phyloP scores from a whole-genome alignment of 805 yeast species.

The Kuraishia ogatae region DNA sequence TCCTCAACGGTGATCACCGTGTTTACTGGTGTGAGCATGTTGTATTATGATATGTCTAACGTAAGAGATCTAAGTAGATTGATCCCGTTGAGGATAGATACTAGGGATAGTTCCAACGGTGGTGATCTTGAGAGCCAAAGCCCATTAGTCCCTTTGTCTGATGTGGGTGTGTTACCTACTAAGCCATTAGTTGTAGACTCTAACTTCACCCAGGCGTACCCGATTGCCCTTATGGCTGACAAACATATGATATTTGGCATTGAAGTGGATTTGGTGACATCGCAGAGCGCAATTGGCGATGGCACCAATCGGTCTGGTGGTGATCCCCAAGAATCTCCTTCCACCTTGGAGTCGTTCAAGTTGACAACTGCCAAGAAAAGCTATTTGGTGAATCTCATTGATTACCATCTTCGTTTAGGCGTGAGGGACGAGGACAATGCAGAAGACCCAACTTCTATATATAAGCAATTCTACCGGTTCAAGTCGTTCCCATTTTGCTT shows the following conservation, averaged over 20 bases:
- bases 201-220: constrained; percentile 33
- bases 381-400: constrained; percentile 36
- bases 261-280: constrained; percentile 29
- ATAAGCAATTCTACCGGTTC: constrained; percentile 26
- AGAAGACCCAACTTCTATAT: constrained; percentile 9
- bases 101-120: constrained; percentile 2
- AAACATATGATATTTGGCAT: constrained; percentile 41
- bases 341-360: constrained; percentile 11
- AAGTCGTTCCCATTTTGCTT: constrained; percentile 38
- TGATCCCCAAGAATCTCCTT: background rate
- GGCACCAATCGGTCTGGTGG: background rate
- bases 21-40: constrained; percentile 24
- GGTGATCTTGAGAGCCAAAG: background rate
- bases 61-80: constrained; percentile 14
- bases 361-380: constrained; percentile 29
- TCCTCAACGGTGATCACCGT: constrained; percentile 15
- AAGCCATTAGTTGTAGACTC: constrained; percentile 12
- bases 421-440: background rate
- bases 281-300: constrained; percentile 3
- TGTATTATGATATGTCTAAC: constrained; percentile 20
- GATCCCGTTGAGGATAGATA: constrained; percentile 19
- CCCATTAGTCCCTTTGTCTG: background rate
- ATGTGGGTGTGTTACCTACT: background rate
- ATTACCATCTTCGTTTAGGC: constrained; percentile 29
- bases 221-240: constrained; percentile 34